Evolutionary conservation across 257 asterid species (phyloP), one percentile per base, ranked within the genome.

Genomic region (Gentiana straminea): DNA sequence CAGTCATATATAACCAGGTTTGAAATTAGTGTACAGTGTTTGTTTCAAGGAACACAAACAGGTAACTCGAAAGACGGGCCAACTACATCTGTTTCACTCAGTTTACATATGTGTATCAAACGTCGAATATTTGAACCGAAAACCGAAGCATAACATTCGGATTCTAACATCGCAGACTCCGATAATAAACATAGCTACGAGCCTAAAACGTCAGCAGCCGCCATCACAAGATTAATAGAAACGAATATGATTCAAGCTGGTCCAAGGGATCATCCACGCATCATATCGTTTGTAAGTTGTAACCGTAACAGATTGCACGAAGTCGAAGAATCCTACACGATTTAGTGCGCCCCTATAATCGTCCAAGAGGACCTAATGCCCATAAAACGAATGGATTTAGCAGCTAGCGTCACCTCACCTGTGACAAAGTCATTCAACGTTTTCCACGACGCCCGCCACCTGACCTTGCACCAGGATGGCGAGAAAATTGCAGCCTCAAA

Each of bases 391-490:
- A 73, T 69, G 69, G 69, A 51, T 54, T 33, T 72, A 77, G 69
- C 67, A 46, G 73, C 63, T 24, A 24, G 24, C 24, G 24, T 24
- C 24, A 24, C 24, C 47, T 79, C 94, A 84, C 94, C 91, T 82
- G 82, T 61, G 63, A 60, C 66, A 36, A 35, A 35, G 67, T 55
- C 73, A 65, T 51, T 82, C 74, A 80, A 60, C 84, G 94, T 70
- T 80, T 82, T 57, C 81, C 86, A 39, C 91, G 86, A 65, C 66
- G 73, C 75, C 82, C 91, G 39, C 86, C 79, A 66, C 86, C 91
- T 60, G 91, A 82, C 81, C 94, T 77, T 50, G 86, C 84, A 76
- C 91, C 94, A 49, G 88, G 82, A 72, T 68, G 56, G 67, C 94
- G 91, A 68, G 94, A 82, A 37, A 85, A 85, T 70, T 85, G 91